Evolutionary conservation across 768 basidiomycete genomes (phyloP), one percentile per base, ranked within the genome.

Genomic region (Lactifluus hygrophoroides): DNA sequence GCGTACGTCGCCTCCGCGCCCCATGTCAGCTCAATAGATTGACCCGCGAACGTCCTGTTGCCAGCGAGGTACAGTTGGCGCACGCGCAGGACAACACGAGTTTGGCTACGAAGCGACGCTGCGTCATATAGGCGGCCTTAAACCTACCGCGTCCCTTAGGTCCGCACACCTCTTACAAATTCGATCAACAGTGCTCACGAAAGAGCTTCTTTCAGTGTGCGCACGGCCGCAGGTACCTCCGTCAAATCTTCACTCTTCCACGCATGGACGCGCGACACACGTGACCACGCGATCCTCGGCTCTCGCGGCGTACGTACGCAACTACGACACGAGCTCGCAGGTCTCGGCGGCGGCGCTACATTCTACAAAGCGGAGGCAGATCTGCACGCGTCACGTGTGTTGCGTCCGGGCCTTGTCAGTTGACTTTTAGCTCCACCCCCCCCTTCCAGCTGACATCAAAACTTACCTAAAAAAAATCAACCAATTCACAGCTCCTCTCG

Each of bases 181-280:
- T 9, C 11, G 2, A 28, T 9, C 35, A 7, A 38, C 37, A 6
- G 9, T n/a, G n/a, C 40, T 40, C 40, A 40, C 40, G 40, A 40
- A 40, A 17, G 40, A n/a, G n/a, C 17, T 28, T 30, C 66, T 47
- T 43, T 30, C 63, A 94, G 92, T 58, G 88, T 95, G 54, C 85
- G 96, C 32, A 81, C 89, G 67, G 79, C 86, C 1, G 93, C 94
- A 0, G 90, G 92, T 0, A 80, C 83, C 23, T 81, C 84, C 0
- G 69, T 83, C 60, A 98, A 98, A 71, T 93, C 93, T 0, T 80
- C 92, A 0, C 44, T 98, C 2, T 85, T 85, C 13, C 90, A 98
- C 66, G 82, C 82, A 0, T 91, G 82, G 71, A 74, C 79, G 2
- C 73, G 80, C 16, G 91, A 97, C 70, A 88, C 84, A 3, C 80